Conservation (phyloP, 805 yeast genomes). For the Nakazawaea siamensis region DNA sequence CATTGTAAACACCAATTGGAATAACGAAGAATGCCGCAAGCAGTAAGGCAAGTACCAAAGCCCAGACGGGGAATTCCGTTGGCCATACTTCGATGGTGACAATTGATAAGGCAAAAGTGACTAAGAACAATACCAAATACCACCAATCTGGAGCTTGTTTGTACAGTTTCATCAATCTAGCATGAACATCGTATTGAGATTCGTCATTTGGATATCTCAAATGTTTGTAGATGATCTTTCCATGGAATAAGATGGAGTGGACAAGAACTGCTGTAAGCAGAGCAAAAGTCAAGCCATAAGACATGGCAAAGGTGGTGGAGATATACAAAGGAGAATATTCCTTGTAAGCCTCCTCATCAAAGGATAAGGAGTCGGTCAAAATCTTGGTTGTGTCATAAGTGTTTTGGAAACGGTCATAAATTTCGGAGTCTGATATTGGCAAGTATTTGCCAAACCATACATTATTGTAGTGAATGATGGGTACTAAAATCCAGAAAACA, state of each 20-base stretch:
- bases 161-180: constrained; percentile 47
- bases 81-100: constrained; percentile 31
- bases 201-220: constrained; percentile 25
- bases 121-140: constrained; percentile 40
- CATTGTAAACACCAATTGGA: constrained; percentile 55
- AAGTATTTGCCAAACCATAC: constrained; percentile 51
- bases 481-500: constrained; percentile 44
- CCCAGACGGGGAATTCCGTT: constrained; percentile 57
- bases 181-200: constrained; percentile 21
- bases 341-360: constrained; percentile 40
- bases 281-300: constrained; percentile 57
- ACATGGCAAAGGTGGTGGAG: constrained; percentile 48
- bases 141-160: constrained; percentile 73
- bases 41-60: constrained; percentile 47
- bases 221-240: constrained; percentile 40
- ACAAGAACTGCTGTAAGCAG: constrained; percentile 53
- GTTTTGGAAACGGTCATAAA: constrained; percentile 44
- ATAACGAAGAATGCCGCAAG: constrained; percentile 47
- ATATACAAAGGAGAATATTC: constrained; percentile 58
- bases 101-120: constrained; percentile 33
- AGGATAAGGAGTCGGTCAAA: constrained; percentile 30
- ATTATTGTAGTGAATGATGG: constrained; percentile 45
- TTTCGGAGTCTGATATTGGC: constrained; percentile 44
- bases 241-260: constrained; percentile 51
- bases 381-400: constrained; percentile 43